Evolutionary conservation across 2,329 filamentous ascomycete genomes (phyloP), one percentile per base, ranked within the genome.

Genomic region (Alternaria rosae): DNA sequence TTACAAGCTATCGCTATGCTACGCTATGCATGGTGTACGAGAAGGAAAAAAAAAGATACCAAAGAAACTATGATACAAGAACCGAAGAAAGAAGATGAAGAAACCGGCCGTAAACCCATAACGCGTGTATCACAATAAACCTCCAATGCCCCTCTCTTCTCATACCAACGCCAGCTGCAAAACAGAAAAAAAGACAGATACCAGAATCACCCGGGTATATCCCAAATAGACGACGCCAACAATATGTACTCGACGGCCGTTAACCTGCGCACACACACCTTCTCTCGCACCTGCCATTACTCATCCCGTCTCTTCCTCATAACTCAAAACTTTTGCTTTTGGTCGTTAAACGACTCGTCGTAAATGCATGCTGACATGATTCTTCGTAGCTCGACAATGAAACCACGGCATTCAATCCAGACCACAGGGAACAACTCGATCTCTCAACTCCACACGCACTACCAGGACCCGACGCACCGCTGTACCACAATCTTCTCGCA

Each of bases 391-490:
- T 86, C 42, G 84, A 85, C 61, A 85, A 85, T 69, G 85, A 87
- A 73, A 86, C 86, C 72, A 97, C 93, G 5, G 92, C 91, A 20
- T 88, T 90, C 67, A 86, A 87, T 52, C 85, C 88, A 70, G 93
- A 97, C 80, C 91, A 93, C 82, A 86, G 93, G 54, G 93, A 97
- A 78, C 93, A 97, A 77, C 90, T 96, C 64, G 93, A 97, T 78
- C 86, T 97, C 54, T 92, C 91, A 0, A 96, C 93, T 0, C 89
- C 92, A 54, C 92, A 95, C 70, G 83, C 89, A 0, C 52, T 90
- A 1, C 92, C 91, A 0, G 80, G 79, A 1, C 83, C 89, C 0
- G 81, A 80, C 23, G 87, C 89, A 30, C 92, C 92, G 1, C 81
- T 87, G 2, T 91, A 94, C 77, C 84, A 92, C 75, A 92, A 94